Conservation (phyloP, 2,329 filamentous ascomycete species). For the Cladophialophora carrionii region DNA sequence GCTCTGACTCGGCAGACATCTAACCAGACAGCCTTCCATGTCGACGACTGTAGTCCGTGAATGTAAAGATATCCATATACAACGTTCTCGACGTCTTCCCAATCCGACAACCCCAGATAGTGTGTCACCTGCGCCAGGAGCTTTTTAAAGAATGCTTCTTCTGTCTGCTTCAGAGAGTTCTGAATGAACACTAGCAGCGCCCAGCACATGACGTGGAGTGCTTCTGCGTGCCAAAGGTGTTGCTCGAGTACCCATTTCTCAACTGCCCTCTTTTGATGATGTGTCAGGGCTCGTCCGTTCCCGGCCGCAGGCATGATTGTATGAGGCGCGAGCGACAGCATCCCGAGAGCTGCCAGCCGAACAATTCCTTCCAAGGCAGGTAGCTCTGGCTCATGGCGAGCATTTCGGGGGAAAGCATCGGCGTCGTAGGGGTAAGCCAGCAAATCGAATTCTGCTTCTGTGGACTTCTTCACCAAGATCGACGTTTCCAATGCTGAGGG, state of each 20-base stretch:
- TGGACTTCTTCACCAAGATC: constrained; percentile 43
- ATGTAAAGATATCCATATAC: constrained; percentile 31
- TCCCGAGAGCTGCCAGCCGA: constrained; percentile 32
- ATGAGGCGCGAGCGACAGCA: constrained; percentile 28
- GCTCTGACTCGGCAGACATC: constrained; percentile 1
- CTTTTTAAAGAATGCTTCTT: constrained; percentile 24
- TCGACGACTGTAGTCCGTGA: constrained; percentile 21
- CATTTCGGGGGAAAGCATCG: constrained; percentile 14
- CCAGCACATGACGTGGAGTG: constrained; percentile 36
- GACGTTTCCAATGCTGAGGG: constrained; percentile 41
- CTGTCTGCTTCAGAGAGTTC: constrained; percentile 24
- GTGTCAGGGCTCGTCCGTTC: constrained; percentile 33
- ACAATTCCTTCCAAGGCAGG: constrained; percentile 31
- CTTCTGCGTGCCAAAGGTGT: background rate
- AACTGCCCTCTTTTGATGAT: constrained; percentile 30
- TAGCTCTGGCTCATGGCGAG: constrained; percentile 24
- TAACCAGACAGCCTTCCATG: constrained; percentile 29
- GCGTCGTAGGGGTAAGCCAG: constrained; percentile 44
- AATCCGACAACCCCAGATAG: constrained; percentile 19
- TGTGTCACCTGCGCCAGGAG: constrained; percentile 17
- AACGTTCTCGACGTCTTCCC: constrained; percentile 30
- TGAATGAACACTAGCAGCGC: constrained; percentile 38
- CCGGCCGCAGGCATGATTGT: constrained; percentile 31
- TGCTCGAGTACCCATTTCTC: constrained; percentile 23
- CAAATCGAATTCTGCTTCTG: constrained; percentile 46